These are phyloP conservation scores for Colletotrichum coccodes DNA, from an alignment of 2,329 filamentous ascomycete species.

Conservation along the genomic window DNA sequence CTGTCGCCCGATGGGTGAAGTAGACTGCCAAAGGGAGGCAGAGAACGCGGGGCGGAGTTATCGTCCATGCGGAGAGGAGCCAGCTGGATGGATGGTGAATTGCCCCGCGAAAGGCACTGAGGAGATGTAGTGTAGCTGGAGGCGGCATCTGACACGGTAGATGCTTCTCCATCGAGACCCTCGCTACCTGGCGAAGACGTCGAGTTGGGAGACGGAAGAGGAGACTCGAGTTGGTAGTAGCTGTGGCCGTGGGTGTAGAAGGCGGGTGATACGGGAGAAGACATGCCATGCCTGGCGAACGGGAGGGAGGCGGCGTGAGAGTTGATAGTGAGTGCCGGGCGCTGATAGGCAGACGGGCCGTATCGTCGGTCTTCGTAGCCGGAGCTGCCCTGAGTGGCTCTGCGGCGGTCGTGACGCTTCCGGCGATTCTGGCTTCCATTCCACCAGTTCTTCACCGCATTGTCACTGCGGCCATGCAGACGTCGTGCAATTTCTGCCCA, in stretches of 20 bases:
- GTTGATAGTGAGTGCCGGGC: conserved; percentile 43
- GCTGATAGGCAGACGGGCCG: conserved; percentile 8
- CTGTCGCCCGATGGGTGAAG: conserved; percentile 27
- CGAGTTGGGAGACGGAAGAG: conserved; percentile 48
- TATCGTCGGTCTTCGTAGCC: conserved; percentile 35
- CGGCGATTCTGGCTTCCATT: conserved; percentile 91
- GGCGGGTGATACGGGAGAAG: conserved; percentile 33
- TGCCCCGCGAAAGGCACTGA: conserved; percentile 44
- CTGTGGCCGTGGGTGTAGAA: conserved; percentile 30
- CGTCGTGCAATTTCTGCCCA: conserved; percentile 93
- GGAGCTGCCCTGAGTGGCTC: conserved; percentile 38
- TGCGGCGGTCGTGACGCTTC: conserved; percentile 59
- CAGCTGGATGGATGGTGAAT: conserved; percentile 53
- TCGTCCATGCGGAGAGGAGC: conserved; percentile 44
- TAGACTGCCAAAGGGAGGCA: conserved; percentile 42
- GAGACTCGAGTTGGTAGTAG: conserved; percentile 42
- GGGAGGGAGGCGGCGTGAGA: conserved; percentile 33
- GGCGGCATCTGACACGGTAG: conserved; percentile 75
- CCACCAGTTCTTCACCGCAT: conserved; percentile 98
- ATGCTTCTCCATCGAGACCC: conserved; percentile 70
- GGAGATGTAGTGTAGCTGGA: conserved; percentile 72
- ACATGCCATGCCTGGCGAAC: conserved; percentile 26
- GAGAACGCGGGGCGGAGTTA: conserved; percentile 28
- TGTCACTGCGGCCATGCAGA: conserved; percentile 88
- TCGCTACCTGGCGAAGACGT: conserved; percentile 63